These are phyloP conservation scores for Penicillium paradoxum DNA, from an alignment of 495 filamentous ascomycete genomes.

Conservation along the genomic window DNA sequence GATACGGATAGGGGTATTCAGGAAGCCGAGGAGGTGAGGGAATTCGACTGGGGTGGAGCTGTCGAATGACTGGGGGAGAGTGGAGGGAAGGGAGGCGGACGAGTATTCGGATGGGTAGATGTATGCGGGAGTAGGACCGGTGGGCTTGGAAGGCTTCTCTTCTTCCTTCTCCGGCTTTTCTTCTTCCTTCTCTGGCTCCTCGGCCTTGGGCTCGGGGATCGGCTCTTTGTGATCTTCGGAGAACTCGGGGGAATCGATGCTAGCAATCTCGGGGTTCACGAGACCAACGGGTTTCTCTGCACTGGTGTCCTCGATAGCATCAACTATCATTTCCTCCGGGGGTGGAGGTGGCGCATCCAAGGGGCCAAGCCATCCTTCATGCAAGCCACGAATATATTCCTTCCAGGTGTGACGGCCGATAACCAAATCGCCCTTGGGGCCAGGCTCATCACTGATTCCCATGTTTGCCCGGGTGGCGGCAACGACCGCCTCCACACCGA, in stretches of 20 bases:
- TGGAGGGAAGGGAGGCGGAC: slow-evolving; percentile 51
- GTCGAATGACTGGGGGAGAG: slow-evolving; percentile 55
- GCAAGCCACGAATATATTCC: slow-evolving; percentile 87
- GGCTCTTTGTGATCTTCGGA: slow-evolving; percentile 15
- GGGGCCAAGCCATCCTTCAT: slow-evolving; percentile 95
- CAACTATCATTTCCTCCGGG: slow-evolving; percentile 13
- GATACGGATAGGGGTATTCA: slow-evolving; percentile 80
- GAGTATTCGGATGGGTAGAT: slow-evolving; percentile 67
- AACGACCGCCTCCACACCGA: slow-evolving; percentile 48
- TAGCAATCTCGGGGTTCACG: background rate
- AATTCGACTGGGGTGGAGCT: slow-evolving; percentile 70
- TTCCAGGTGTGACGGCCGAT: slow-evolving; percentile 95
- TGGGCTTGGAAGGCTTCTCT: slow-evolving; percentile 49
- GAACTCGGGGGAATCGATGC: slow-evolving; percentile 5
- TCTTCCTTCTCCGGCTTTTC: slow-evolving; percentile 37
- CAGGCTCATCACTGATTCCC: slow-evolving; percentile 64
- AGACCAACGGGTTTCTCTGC: slow-evolving; percentile 13
- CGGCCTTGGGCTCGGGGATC: slow-evolving; percentile 22
- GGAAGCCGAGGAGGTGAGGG: slow-evolving; percentile 89
- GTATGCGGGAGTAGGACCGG: slow-evolving; percentile 50
- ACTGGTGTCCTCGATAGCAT: slow-evolving; percentile 30
- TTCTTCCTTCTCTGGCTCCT: slow-evolving; percentile 38
- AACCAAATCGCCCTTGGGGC: slow-evolving; percentile 75
- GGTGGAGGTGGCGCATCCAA: slow-evolving; percentile 49
- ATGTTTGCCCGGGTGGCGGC: slow-evolving; percentile 51